Base-by-base conservation (phyloP, 176 grass and related monocot genomes). In the Oryza nivara region DNA sequence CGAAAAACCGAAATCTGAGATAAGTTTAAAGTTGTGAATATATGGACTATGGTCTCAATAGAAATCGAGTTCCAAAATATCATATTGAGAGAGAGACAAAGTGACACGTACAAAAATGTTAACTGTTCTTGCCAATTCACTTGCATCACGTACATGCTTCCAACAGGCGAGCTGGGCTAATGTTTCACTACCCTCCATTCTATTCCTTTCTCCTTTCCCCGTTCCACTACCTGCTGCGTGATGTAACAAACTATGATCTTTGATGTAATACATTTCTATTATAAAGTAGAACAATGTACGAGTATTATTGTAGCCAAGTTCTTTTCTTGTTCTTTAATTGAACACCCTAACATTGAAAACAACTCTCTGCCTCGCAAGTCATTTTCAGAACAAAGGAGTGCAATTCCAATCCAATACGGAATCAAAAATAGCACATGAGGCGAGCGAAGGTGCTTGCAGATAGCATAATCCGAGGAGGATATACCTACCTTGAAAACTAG, bases 371-470 rank as follows among this genome's bases (percentile, higher is more conserved):
- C 79, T 19, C 41, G 54, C 3, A 23, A 0, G 81, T 79, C 46
- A 16, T 72, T 83, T 74, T 84, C 68, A 58, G 26, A 26, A 9
- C 67, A 25, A 25, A 25, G 35, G 14, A 72, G 34, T 16, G 4
- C 13, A 7, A 45, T 43, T 73, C 34, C 45, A 17, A n/a, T 40
- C 35, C 13, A 3, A 14, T 40, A 54, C 34, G 3, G 65, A 58
- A 58, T 72, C 52, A 85, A 68, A 73, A 79, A 26, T 9, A 41
- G 47, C 64, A 52, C 49, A 11, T 36, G 68, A 19, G 5, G 68
- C 28, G 13, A 20, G 68, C 28, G 13, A 20, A 85, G 82, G 75
- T 80, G 82, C 82, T 65, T n/a, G 48, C 71, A 8, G n/a, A 75
- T 15, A 63, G 44, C 61, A 78, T 66, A 74, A 65, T 77, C 20